Evolutionary conservation across 2,329 filamentous ascomycete genomes (phyloP).

Genomic region (Fusarium metavorans): DNA sequence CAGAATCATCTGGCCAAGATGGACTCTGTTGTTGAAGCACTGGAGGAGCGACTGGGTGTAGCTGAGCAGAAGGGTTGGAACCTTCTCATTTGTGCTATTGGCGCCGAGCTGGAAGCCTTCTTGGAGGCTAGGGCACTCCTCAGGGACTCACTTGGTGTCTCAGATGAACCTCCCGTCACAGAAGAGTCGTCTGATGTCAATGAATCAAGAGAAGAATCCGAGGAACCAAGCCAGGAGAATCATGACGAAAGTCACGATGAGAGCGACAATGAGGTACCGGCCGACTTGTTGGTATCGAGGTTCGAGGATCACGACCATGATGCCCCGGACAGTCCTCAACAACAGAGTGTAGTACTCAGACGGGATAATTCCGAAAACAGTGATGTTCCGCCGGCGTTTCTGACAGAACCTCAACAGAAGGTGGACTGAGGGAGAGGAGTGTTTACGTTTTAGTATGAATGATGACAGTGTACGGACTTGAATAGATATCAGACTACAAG

Average conservation of each 20-base stretch:
- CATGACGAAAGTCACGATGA: slow-evolving; percentile 39
- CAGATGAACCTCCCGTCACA: slow-evolving; percentile 15
- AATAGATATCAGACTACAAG: background rate
- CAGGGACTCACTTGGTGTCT: slow-evolving; percentile 30
- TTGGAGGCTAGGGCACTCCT: slow-evolving; percentile 70
- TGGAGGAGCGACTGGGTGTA: slow-evolving; percentile 65
- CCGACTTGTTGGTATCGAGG: slow-evolving; percentile 54
- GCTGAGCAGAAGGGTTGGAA: slow-evolving; percentile 78
- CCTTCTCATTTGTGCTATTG: slow-evolving; percentile 79
- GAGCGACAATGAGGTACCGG: slow-evolving; percentile 58
- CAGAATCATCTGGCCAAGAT: slow-evolving; percentile 66
- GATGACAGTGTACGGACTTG: slow-evolving; percentile 10
- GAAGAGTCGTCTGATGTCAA: slow-evolving; percentile 6
- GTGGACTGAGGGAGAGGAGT: slow-evolving; percentile 22
- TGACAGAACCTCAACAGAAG: slow-evolving; percentile 56
- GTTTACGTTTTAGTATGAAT: slow-evolving; percentile 20
- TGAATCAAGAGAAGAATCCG: background rate
- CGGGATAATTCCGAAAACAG: slow-evolving; percentile 56
- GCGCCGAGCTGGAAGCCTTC: slow-evolving; percentile 78
- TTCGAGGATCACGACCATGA: slow-evolving; percentile 42
- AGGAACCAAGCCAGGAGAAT: background rate
- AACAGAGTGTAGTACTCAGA: slow-evolving; percentile 26
- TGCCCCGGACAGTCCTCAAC: slow-evolving; percentile 25
- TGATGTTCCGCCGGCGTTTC: slow-evolving; percentile 64
- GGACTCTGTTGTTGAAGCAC: slow-evolving; percentile 63